Evolutionary conservation across 371 early-diverging fungal genomes (phyloP).

Genomic region (Lichtheimia corymbifera): DNA sequence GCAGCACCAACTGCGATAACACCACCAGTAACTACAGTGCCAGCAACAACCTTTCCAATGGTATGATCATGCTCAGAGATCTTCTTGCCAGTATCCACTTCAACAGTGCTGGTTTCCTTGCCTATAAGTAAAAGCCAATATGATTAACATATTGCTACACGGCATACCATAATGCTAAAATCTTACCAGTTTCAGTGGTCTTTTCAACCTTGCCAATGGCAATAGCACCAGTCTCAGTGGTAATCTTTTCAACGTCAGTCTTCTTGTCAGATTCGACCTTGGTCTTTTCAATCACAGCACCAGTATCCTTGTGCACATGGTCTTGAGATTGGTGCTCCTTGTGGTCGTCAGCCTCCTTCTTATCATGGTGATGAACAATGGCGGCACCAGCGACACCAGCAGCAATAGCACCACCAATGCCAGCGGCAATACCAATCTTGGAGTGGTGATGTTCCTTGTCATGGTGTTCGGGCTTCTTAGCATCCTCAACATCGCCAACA

Average conservation of each 20-base stretch:
- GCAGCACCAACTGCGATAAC: slow-evolving; percentile 10
- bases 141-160: no score
- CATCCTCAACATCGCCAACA: no score
- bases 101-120: neutral
- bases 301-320: neutral
- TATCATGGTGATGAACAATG: neutral
- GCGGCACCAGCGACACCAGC: neutral
- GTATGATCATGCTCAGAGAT: slow-evolving; percentile 8
- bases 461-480: neutral
- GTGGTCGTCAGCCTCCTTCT: neutral
- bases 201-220: neutral
- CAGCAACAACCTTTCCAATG: slow-evolving; percentile 4
- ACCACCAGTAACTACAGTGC: slow-evolving; percentile 4
- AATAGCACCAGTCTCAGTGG: no score
- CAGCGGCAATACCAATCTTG: neutral
- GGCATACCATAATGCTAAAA: neutral
- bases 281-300: neutral
- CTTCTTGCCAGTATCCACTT: slow-evolving; percentile 20
- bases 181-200: neutral
- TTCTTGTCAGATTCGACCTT: neutral
- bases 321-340: neutral
- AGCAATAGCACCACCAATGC: neutral
- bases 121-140: no score
- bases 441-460: neutral
- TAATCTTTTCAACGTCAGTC: neutral